Evolutionary conservation across 192 early-diverging fungal genomes (phyloP).

Genomic region (Mortierella antarctica): DNA sequence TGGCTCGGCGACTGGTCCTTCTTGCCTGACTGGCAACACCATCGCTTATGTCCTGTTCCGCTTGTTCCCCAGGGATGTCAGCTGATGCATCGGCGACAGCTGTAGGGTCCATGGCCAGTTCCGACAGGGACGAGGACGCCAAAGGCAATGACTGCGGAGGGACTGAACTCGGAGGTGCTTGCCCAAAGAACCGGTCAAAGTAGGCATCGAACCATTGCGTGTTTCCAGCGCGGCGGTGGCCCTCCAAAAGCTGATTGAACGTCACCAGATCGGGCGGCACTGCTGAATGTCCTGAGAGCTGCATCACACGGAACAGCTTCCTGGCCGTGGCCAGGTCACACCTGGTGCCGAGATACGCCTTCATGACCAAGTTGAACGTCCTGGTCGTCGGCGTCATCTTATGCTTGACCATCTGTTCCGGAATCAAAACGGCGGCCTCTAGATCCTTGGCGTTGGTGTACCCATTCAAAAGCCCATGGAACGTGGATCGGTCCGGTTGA

Average conservation of each 20-base stretch:
- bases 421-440: slow-evolving; percentile 26
- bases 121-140: background rate
- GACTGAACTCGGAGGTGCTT: background rate
- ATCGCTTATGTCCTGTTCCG: background rate
- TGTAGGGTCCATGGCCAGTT: background rate
- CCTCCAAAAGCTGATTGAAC: slow-evolving; percentile 44
- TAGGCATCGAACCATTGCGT: slow-evolving; percentile 37
- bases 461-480: slow-evolving; percentile 48
- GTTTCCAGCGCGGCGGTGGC: slow-evolving; percentile 40
- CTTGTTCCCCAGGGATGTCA: background rate
- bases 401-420: slow-evolving; percentile 47
- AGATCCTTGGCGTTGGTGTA: slow-evolving; percentile 30
- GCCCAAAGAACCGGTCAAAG: slow-evolving; percentile 42
- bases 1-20: background rate
- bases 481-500: slow-evolving; percentile 36
- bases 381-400: slow-evolving; percentile 41
- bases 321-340: slow-evolving; percentile 22
- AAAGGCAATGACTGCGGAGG: too few species aligned
- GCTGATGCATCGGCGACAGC: too few species aligned
- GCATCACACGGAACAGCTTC: slow-evolving; percentile 33
- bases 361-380: slow-evolving; percentile 54
- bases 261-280: slow-evolving; percentile 39
- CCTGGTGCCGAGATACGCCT: slow-evolving; percentile 27
- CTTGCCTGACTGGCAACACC: background rate
- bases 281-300: slow-evolving; percentile 1